A percentile compares a stretch with the other conserved stretches of the same genome.
phyloP scores from a whole-genome alignment of 1,284 basidiomycete species.

The Ceratobasidium theobromae region DNA sequence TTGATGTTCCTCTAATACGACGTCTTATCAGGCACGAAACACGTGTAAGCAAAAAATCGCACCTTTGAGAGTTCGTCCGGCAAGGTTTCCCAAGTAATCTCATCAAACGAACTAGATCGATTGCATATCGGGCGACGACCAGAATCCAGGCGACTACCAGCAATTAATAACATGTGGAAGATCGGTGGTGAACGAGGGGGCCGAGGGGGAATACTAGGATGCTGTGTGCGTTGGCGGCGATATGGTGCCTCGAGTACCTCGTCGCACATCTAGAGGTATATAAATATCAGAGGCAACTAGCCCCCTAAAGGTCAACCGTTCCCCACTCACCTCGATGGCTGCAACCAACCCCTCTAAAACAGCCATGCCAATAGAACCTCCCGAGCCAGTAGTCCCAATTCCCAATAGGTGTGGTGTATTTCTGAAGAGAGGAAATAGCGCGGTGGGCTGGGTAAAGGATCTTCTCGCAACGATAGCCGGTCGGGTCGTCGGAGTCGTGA shows the following conservation, averaged over 20 bases:
- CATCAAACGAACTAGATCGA: conserved; percentile 53
- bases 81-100: conserved; percentile 63
- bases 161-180: conserved; percentile 63
- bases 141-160: conserved; percentile 56
- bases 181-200: conserved; percentile 40
- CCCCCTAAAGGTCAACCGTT: neutral
- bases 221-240: conserved; percentile 32
- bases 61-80: conserved; percentile 66
- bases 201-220: conserved; percentile 33
- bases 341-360: conserved; percentile 70
- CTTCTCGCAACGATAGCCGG: conserved; percentile 3
- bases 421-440: conserved; percentile 19
- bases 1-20: conserved; percentile 58
- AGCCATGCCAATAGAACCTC: conserved; percentile 58
- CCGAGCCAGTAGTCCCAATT: conserved; percentile 56
- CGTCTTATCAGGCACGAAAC: conserved; percentile 4
- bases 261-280: conserved; percentile 55
- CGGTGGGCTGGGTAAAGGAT: neutral
- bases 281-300: conserved; percentile 24
- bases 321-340: conserved; percentile 59
- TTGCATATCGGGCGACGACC: conserved; percentile 60
- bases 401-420: conserved; percentile 45
- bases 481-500: conserved; percentile 16
- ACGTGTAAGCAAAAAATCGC: conserved; percentile 30
- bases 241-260: conserved; percentile 40